phyloP scores from a whole-genome alignment of 129 eudicot species.

The Flaveria linearis region DNA sequence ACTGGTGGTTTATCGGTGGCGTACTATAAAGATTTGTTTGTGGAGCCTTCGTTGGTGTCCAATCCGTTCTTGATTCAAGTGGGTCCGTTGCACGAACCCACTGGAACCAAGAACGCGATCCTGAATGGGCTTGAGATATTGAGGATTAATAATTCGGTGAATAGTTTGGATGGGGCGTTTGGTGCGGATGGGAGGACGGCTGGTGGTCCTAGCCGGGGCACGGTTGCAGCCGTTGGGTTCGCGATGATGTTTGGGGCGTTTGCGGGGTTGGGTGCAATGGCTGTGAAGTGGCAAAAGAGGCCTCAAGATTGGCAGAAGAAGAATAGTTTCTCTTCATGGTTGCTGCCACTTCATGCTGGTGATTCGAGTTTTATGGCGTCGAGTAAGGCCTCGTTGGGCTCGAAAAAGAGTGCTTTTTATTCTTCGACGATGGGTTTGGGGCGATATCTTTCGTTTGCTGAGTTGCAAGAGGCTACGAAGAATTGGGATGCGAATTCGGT shows the following conservation, averaged over 20 bases:
- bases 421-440: constrained; percentile 81
- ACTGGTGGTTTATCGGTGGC: constrained; percentile 59
- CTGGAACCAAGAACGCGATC: constrained; percentile 63
- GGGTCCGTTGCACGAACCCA: constrained; percentile 53
- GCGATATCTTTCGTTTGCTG: constrained; percentile 60
- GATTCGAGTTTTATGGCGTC: constrained; percentile 54
- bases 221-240: constrained; percentile 85
- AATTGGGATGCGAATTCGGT: constrained; percentile 66
- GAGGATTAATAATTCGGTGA: constrained; percentile 63
- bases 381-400: constrained; percentile 64
- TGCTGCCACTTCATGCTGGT: constrained; percentile 80
- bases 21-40: constrained; percentile 60
- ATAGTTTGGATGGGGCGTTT: constrained; percentile 73
- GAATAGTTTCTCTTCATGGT: constrained; percentile 89
- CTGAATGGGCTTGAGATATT: constrained; percentile 67
- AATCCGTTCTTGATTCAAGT: constrained; percentile 59
- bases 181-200: constrained; percentile 53
- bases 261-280: constrained; percentile 90
- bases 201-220: constrained; percentile 38
- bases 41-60: constrained; percentile 50
- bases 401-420: constrained; percentile 60
- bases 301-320: constrained; percentile 91
- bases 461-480: constrained; percentile 69
- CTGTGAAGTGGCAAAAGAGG: constrained; percentile 92
- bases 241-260: constrained; percentile 98